phyloP scores from a whole-genome alignment of 495 filamentous ascomycete species.

The Lasiosphaeria hispida region DNA sequence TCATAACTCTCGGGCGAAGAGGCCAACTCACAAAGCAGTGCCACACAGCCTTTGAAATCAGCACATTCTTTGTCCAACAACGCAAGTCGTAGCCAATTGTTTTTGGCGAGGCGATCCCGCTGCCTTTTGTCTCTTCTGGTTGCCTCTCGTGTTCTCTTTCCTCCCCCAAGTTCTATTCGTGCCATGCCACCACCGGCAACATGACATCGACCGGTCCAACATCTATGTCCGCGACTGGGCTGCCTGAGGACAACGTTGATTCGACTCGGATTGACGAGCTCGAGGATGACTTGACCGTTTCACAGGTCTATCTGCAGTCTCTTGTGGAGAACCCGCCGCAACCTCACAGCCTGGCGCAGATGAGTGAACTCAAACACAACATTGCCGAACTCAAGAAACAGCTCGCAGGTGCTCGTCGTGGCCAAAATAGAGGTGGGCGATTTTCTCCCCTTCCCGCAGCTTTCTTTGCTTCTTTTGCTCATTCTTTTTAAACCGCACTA shows the following conservation, averaged over 20 bases:
- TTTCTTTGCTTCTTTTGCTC: not conserved
- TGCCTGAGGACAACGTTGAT: not conserved
- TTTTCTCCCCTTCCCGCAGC: not conserved
- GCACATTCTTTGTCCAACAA: not conserved
- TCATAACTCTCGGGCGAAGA: not conserved
- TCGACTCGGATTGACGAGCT: not conserved
- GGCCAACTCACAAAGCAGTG: too few relatives aligned
- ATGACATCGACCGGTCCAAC: not conserved
- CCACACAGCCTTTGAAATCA: not conserved
- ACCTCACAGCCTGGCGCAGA: not conserved
- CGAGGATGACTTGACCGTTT: slow-evolving; percentile 5
- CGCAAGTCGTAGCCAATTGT: too few relatives aligned
- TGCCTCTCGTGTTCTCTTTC: too few relatives aligned
- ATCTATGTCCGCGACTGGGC: not conserved
- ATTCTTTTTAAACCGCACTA: not conserved
- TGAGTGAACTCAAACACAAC: not conserved
- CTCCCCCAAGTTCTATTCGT: not conserved
- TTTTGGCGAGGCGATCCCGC: too few relatives aligned
- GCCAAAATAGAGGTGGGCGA: not conserved
- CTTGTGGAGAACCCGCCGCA: not conserved
- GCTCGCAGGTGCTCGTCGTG: slow-evolving; percentile 2
- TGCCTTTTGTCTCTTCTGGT: too few relatives aligned
- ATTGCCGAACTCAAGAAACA: not conserved
- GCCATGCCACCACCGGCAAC: slow-evolving; percentile 7
- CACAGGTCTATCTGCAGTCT: not conserved